These are phyloP conservation scores for Rhizopogon roseolus DNA, from an alignment of 768 basidiomycete species.

Conservation along the genomic window DNA sequence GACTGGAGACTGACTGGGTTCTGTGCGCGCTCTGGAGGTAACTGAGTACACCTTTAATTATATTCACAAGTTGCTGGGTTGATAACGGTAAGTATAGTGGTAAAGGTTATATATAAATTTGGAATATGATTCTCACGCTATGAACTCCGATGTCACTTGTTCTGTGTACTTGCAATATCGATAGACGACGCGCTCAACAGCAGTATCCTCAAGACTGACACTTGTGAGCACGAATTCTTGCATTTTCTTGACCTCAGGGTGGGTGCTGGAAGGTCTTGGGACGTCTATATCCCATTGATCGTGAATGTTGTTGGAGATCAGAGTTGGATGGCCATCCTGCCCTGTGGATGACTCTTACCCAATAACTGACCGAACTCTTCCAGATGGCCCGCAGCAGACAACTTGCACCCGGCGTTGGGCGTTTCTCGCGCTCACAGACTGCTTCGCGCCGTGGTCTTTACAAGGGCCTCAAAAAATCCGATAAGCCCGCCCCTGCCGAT, in stretches of 20 bases:
- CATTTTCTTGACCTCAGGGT: constrained; percentile 5
- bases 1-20: neutral
- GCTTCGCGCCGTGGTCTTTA: constrained; percentile 75
- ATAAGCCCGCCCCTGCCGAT: constrained; percentile 57
- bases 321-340: constrained; percentile 29
- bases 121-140: constrained; percentile 18
- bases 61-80: too few species aligned
- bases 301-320: constrained; percentile 8
- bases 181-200: constrained; percentile 23
- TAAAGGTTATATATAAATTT: constrained; percentile 4
- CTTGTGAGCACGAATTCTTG: constrained; percentile 31
- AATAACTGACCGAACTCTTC: constrained; percentile 14
- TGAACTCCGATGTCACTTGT: constrained; percentile 7
- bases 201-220: constrained; percentile 41
- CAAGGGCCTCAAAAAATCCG: constrained; percentile 81
- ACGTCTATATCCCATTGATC: neutral
- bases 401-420: constrained; percentile 76
- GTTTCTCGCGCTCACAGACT: constrained; percentile 80
- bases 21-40: too few species aligned
- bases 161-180: neutral
- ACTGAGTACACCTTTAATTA: neutral
- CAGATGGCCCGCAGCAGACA: constrained; percentile 88
- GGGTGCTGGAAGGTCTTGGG: neutral
- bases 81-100: too few species aligned
- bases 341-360: constrained; percentile 30